These are phyloP conservation scores for Mollisiaceae sp. DNA, from an alignment of 2,329 filamentous ascomycete species.

Conservation along the genomic window DNA sequence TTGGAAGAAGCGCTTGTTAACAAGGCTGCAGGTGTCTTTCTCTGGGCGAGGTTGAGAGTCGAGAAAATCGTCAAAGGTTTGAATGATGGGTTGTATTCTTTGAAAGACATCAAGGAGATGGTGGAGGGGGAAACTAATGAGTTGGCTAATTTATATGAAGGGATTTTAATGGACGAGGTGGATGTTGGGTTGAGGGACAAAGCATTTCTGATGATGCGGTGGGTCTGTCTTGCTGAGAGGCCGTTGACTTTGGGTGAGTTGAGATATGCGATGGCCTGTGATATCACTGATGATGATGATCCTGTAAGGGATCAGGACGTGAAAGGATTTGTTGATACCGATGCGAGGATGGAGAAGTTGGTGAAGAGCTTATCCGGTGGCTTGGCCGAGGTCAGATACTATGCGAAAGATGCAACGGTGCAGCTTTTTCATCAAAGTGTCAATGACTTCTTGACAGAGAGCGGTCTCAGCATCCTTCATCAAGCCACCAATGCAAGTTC, in stretches of 20 bases:
- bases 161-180: conserved; percentile 26
- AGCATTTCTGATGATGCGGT: conserved; percentile 32
- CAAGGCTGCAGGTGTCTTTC: conserved; percentile 44
- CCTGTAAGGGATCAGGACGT: conserved; percentile 8
- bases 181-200: conserved; percentile 12
- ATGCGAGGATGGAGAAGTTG: conserved; percentile 31
- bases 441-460: conserved; percentile 41
- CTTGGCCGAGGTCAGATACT: conserved; percentile 25
- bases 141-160: conserved; percentile 26
- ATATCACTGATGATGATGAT: background rate
- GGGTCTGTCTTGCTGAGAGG: conserved; percentile 33
- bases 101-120: conserved; percentile 5
- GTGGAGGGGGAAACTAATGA: conserved; percentile 24
- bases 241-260: conserved; percentile 33
- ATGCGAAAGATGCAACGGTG: conserved; percentile 29
- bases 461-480: conserved; percentile 15
- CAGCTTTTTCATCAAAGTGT: conserved; percentile 49
- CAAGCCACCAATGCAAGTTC: too few relatives aligned
- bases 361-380: conserved; percentile 34
- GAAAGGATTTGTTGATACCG: conserved; percentile 23
- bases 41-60: conserved; percentile 43
- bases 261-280: conserved; percentile 28
- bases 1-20: conserved; percentile 32
- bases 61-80: conserved; percentile 20
- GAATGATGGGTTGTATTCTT: conserved; percentile 27